These are phyloP conservation scores for Phytophthora vignae DNA, from an alignment of 352 stramenopile species.

Conservation along the genomic window DNA sequence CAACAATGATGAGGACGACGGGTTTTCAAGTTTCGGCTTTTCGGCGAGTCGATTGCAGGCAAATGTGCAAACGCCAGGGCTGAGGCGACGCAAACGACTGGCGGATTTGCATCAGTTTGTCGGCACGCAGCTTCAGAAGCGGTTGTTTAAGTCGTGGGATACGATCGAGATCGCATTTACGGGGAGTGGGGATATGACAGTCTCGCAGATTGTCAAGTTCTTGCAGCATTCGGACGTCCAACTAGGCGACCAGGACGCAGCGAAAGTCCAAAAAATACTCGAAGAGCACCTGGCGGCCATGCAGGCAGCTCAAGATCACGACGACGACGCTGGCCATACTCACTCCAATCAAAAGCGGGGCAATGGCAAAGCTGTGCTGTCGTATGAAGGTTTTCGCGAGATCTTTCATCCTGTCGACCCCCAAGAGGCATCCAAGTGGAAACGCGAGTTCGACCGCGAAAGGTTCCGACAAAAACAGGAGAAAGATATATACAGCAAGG, in stretches of 20 bases:
- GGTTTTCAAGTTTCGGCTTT: constrained; percentile 11
- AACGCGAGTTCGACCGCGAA: constrained; percentile 76
- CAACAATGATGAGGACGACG: constrained; percentile 31
- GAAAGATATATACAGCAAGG: constrained; percentile 73
- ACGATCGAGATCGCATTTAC: constrained; percentile 78
- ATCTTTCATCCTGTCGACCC: constrained; percentile 70
- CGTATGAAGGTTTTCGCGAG: constrained; percentile 69
- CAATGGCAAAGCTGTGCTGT: constrained; percentile 44
- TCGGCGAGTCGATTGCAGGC: constrained; percentile 8
- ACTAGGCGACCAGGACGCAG: constrained; percentile 58
- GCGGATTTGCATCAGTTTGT: constrained; percentile 75
- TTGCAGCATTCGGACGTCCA: constrained; percentile 75
- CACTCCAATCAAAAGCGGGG: constrained; percentile 16
- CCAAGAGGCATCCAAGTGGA: constrained; percentile 61
- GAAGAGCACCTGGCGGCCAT: constrained; percentile 47
- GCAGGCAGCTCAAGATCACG: constrained; percentile 15
- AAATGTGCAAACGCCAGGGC: constrained; percentile 43
- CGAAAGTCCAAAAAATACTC: constrained; percentile 69
- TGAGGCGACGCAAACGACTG: constrained; percentile 61
- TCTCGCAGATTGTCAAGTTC: constrained; percentile 76
- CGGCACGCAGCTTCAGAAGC: constrained; percentile 70
- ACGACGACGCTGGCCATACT: neutral
- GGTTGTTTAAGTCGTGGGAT: constrained; percentile 74
- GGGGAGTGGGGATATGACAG: constrained; percentile 69
- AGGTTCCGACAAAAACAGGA: constrained; percentile 62